phyloP scores from a whole-genome alignment of 108 stramenopile genomes.

The Asterionellopsis glacialis region DNA sequence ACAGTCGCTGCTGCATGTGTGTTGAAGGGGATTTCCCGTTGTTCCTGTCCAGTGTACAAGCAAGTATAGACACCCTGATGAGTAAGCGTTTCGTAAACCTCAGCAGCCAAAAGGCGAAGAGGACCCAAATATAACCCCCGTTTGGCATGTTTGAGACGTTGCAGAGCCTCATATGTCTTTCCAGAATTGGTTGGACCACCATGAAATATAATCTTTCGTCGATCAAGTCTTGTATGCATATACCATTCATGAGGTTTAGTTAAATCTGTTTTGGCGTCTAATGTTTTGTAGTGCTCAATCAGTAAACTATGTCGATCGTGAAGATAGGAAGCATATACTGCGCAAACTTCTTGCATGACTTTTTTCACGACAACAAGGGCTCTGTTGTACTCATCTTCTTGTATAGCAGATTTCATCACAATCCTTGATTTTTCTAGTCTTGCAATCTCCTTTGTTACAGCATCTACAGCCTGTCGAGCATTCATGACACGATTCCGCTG shows the following conservation, averaged over 20 bases:
- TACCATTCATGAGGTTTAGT: conserved; percentile 81
- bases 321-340: conserved; percentile 44
- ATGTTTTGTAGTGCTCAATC: conserved; percentile 44
- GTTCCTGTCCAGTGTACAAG: conserved; percentile 86
- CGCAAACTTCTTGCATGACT: conserved; percentile 21
- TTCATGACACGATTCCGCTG: not conserved
- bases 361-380: conserved; percentile 13
- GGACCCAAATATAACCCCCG: conserved; percentile 91
- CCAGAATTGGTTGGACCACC: conserved; percentile 94
- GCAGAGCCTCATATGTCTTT: conserved; percentile 90
- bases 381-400: conserved; percentile 26
- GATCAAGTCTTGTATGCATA: conserved; percentile 50
- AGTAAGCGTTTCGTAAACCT: conserved; percentile 87
- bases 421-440: not conserved
- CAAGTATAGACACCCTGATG: conserved; percentile 64
- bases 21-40: conserved; percentile 63
- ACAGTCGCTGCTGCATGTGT: conserved; percentile 86
- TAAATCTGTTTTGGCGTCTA: conserved; percentile 64
- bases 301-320: conserved; percentile 37
- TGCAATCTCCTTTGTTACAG: not conserved
- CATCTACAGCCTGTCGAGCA: not conserved
- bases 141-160: conserved; percentile 71
- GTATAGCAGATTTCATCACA: not conserved
- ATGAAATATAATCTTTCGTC: conserved; percentile 83
- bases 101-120: conserved; percentile 89